These are phyloP conservation scores for Fusarium avenaceum DNA, from an alignment of 2,329 filamentous ascomycete genomes.

Conservation along the genomic window DNA sequence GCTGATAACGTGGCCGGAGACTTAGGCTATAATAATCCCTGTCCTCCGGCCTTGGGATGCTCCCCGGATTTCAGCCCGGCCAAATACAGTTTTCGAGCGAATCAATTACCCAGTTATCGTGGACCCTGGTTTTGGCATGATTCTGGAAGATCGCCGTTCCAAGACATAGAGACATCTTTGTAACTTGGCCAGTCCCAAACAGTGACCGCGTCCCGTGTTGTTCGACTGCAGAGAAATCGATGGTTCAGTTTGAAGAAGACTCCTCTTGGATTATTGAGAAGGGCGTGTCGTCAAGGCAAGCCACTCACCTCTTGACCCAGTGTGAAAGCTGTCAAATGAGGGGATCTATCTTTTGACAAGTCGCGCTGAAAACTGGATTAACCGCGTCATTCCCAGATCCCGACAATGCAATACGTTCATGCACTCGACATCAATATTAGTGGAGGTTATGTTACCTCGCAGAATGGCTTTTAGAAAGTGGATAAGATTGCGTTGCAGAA, in stretches of 20 bases:
- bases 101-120: conserved; percentile 33
- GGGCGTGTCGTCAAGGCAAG: conserved; percentile 24
- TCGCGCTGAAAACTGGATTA: conserved; percentile 18
- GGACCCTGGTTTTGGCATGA: conserved; percentile 48
- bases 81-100: conserved; percentile 42
- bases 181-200: conserved; percentile 24
- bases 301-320: background rate
- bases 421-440: conserved; percentile 35
- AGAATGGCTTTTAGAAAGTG: conserved; percentile 33
- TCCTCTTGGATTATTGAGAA: conserved; percentile 6
- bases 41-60: conserved; percentile 48
- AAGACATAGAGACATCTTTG: conserved; percentile 32
- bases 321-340: background rate
- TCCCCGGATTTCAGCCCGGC: conserved; percentile 54
- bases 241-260: conserved; percentile 20
- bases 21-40: conserved; percentile 48
- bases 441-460: conserved; percentile 30
- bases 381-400: conserved; percentile 31
- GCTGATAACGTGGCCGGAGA: conserved; percentile 47
- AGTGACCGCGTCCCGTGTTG: conserved; percentile 30
- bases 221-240: conserved; percentile 22
- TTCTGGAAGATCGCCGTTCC: conserved; percentile 52
- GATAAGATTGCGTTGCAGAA: conserved; percentile 32
- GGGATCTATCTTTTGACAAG: background rate
- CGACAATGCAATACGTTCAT: conserved; percentile 44